Evolutionary conservation across 1,284 basidiomycete genomes (phyloP).

Genomic region (Ceratobasidium sp.): DNA sequence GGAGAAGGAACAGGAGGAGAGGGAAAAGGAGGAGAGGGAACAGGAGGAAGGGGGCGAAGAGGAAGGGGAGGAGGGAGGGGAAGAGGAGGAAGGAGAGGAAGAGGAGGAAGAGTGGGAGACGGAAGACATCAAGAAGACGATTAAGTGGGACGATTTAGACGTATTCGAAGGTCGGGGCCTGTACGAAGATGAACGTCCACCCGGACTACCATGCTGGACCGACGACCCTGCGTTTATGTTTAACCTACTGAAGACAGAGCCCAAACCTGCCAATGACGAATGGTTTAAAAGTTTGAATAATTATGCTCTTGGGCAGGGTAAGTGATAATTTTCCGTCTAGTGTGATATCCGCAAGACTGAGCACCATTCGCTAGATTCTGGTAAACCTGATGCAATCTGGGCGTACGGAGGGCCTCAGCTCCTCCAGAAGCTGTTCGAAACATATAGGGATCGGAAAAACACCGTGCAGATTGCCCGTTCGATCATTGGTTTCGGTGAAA

Average conservation of each 20-base stretch:
- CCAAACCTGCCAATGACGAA: background rate
- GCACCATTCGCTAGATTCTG: background rate
- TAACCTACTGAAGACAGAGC: background rate
- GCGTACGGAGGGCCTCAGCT: background rate
- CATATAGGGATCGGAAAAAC: background rate
- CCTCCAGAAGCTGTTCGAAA: background rate
- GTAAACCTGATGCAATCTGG: background rate
- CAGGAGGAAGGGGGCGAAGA: too few species aligned
- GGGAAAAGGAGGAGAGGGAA: too few species aligned
- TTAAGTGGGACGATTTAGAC: background rate
- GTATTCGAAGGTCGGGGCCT: too few species aligned
- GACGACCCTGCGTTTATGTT: background rate
- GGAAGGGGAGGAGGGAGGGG: too few species aligned
- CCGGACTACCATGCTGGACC: background rate
- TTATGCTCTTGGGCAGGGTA: background rate
- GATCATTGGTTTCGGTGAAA: background rate
- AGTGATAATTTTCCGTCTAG: background rate
- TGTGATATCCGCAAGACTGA: background rate
- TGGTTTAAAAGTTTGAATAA: background rate
- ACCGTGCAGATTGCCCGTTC: background rate
- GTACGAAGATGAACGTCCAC: background rate
- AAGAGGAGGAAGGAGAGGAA: too few species aligned
- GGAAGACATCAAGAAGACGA: too few species aligned
- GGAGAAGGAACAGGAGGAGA: too few species aligned
- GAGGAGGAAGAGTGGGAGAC: too few species aligned